Evolutionary conservation across 345 rosid species (phyloP).

Genomic region (Microcos paniculata): DNA sequence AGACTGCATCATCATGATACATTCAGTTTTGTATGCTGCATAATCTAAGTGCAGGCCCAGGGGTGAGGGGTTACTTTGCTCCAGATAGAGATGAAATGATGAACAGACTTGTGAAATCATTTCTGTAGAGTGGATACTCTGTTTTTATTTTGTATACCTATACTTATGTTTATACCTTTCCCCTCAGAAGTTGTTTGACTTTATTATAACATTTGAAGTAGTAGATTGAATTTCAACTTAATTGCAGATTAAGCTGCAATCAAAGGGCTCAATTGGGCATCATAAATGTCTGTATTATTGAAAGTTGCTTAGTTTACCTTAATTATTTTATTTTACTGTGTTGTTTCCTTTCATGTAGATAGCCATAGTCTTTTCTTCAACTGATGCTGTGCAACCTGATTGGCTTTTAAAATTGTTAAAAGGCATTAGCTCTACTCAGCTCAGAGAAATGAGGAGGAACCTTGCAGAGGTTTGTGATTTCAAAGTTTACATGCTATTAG

Average conservation of each 20-base stretch:
- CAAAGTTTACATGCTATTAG: neutral
- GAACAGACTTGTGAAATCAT: neutral
- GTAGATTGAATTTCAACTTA: neutral
- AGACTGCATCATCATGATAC: neutral
- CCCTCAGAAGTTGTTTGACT: constrained; percentile 1
- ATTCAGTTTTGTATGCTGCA: neutral
- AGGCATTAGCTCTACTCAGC: constrained; percentile 48
- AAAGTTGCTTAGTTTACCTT: neutral
- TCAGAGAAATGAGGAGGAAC: constrained; percentile 55
- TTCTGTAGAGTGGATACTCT: neutral
- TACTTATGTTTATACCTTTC: neutral
- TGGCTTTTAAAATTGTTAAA: constrained; percentile 71
- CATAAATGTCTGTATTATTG: neutral
- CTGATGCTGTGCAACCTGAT: constrained; percentile 75
- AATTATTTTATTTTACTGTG: too few relatives aligned
- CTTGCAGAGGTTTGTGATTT: constrained; percentile 60
- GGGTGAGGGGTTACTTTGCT: neutral
- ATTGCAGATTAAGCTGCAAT: neutral
- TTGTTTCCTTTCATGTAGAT: constrained; percentile 44
- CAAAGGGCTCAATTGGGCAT: neutral
- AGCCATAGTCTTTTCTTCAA: constrained; percentile 79
- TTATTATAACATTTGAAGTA: neutral
- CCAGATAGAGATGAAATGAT: neutral
- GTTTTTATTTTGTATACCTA: neutral
- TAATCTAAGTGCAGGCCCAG: neutral